Conservation (phyloP, 352 stramenopile genomes). For the Blastocystis sp. region DNA sequence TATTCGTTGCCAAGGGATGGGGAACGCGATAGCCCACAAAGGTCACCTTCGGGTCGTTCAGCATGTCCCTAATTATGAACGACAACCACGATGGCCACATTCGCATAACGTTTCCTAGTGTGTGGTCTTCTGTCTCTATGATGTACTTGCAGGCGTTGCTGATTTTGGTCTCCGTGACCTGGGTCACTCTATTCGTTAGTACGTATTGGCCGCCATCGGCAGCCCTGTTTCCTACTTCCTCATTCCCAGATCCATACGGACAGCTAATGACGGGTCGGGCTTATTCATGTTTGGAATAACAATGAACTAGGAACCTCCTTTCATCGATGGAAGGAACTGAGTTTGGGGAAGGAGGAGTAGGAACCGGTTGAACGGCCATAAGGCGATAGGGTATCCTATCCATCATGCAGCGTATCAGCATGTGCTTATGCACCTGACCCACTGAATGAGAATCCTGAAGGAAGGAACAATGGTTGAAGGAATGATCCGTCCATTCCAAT, state of each 20-base stretch:
- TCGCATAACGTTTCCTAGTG: slow-evolving; percentile 25
- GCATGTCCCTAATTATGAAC: slow-evolving; percentile 29
- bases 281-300: slow-evolving; percentile 35
- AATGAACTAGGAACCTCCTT: too few relatives aligned
- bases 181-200: slow-evolving; percentile 23
- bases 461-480: too few relatives aligned
- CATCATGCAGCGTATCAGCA: too few relatives aligned
- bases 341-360: too few relatives aligned
- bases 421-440: too few relatives aligned
- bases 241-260: neutral
- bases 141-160: slow-evolving; percentile 49
- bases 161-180: slow-evolving; percentile 23
- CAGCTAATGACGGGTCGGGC: slow-evolving; percentile 27
- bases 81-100: neutral
- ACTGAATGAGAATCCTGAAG: too few relatives aligned
- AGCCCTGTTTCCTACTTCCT: neutral
- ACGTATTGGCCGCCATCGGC: neutral
- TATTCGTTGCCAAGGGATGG: slow-evolving; percentile 22
- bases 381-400: too few relatives aligned
- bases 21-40: slow-evolving; percentile 43
- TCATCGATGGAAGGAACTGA: too few relatives aligned
- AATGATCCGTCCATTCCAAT: too few relatives aligned
- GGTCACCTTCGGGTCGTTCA: neutral
- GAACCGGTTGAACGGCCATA: too few relatives aligned
- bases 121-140: slow-evolving; percentile 44